phyloP scores from a whole-genome alignment of 1,284 basidiomycete species.

The Cryptococcus neoformans region DNA sequence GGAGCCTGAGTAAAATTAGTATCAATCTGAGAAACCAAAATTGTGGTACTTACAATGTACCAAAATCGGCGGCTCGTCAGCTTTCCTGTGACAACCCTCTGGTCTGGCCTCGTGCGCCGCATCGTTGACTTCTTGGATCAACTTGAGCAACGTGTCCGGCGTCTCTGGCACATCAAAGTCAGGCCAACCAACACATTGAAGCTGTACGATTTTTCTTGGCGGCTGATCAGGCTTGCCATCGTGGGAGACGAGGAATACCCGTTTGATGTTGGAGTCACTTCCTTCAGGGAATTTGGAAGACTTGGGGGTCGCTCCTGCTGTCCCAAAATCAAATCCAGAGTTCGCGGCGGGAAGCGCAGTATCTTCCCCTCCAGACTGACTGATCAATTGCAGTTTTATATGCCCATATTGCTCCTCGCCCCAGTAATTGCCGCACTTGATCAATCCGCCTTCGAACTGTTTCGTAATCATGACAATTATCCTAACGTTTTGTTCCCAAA shows the following conservation, averaged over 20 bases:
- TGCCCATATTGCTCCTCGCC: constrained; percentile 67
- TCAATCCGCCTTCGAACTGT: constrained; percentile 79
- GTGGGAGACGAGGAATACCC: constrained; percentile 68
- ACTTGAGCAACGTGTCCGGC: constrained; percentile 65
- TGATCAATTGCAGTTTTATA: constrained; percentile 62
- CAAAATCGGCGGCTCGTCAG: constrained; percentile 44
- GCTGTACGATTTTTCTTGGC: constrained; percentile 60
- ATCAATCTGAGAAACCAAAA: neutral
- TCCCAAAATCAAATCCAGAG: constrained; percentile 49
- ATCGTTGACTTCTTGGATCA: constrained; percentile 61
- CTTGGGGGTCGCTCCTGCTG: constrained; percentile 14
- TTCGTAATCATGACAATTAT: constrained; percentile 76
- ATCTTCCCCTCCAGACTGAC: constrained; percentile 57
- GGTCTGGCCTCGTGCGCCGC: constrained; percentile 59
- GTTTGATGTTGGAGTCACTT: constrained; percentile 54
- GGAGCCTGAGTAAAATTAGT: constrained; percentile 65
- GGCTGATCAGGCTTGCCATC: constrained; percentile 58
- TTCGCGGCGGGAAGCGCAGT: constrained; percentile 20
- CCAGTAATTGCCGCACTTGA: constrained; percentile 96
- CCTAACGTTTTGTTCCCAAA: constrained; percentile 56
- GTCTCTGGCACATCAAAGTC: constrained; percentile 90
- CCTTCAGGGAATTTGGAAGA: constrained; percentile 1
- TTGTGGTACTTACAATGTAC: constrained; percentile 43
- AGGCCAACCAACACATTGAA: constrained; percentile 90
- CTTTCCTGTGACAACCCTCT: constrained; percentile 22